Conservation (phyloP, 2,329 filamentous ascomycete genomes). For the Endocalyx cinctus region DNA sequence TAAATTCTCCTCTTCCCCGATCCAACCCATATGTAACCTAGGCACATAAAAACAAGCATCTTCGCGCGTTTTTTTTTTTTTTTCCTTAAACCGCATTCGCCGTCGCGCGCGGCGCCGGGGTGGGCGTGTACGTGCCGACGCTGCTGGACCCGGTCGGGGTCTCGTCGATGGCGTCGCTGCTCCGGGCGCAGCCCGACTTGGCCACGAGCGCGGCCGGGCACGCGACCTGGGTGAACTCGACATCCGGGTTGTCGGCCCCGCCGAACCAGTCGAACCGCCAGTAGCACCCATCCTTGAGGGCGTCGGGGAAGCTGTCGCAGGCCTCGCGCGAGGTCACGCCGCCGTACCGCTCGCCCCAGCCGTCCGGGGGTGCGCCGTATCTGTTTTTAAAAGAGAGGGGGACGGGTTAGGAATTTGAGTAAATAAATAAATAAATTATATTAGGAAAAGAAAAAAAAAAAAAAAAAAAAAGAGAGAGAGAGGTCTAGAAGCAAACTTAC, state of each 20-base stretch:
- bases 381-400: too few species aligned
- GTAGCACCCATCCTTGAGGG: constrained; percentile 53
- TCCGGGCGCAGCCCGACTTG: constrained; percentile 30
- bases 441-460: too few species aligned
- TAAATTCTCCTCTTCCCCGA: too few species aligned
- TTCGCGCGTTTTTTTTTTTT: background rate
- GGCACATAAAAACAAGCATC: background rate
- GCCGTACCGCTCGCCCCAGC: constrained; percentile 56
- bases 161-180: constrained; percentile 29
- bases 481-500: too few species aligned
- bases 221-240: constrained; percentile 51
- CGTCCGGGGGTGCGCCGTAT: constrained; percentile 40
- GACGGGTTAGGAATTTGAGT: too few species aligned
- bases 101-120: constrained; percentile 2
- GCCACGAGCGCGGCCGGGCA: constrained; percentile 46
- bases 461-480: too few species aligned
- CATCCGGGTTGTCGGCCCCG: constrained; percentile 52
- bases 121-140: constrained; percentile 23
- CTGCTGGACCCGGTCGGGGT: constrained; percentile 24
- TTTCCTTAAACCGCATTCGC: background rate
- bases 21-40: too few species aligned
- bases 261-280: constrained; percentile 64
- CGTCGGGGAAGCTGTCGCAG: constrained; percentile 48
- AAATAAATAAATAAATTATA: too few species aligned
- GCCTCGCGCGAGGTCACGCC: constrained; percentile 46